Evolutionary conservation across 129 eudicot species (phyloP), one percentile per base, ranked within the genome.

Genomic region (Artemisia annua): DNA sequence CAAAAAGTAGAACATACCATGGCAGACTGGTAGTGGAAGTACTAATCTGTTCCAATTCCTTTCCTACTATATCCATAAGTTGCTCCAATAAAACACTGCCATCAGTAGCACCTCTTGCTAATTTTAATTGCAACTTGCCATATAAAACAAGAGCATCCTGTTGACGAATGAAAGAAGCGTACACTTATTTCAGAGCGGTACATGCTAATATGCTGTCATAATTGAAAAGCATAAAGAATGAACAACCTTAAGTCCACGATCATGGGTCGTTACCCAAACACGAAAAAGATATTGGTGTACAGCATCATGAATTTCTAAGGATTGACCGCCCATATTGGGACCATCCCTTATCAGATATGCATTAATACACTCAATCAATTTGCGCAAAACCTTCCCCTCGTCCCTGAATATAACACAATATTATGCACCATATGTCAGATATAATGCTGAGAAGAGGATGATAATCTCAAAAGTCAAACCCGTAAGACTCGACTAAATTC

Each of bases 311-410:
- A 95, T 88, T 86, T 86, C 88, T 76, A 95, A 71, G 55, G 88
- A 81, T 64, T 74, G 85, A 71, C 22, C 24, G 20, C 97, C 97
- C 79, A 90, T 71, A 83, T 95, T 95, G 12, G 96, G 97, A 35
- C 99, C 99, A 79, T 95, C 97, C 83, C 82, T 85, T 63, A 84
- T 73, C 90, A 95, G 63, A 83, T 86, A 90, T 57, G 83, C 81
- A 20, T 94, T 94, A 11, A 94, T 79, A 82, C 97, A 94, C 78
- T 90, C 99, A 5, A 94, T 75, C 78, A 95, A 77, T 71, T 86
- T 90, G 61, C 94, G 89, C 48, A 87, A 79, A 81, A 86, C 70
- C 81, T 86, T 95, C 20, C 94, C 91, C 57, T 88, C 95, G 3
- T 88, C 22, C 97, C 97, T 94, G 81, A 83, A 48, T 56, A 54